These are phyloP conservation scores for Zanthoxylum bungeanum DNA, from an alignment of 345 rosid species.

Conservation along the genomic window DNA sequence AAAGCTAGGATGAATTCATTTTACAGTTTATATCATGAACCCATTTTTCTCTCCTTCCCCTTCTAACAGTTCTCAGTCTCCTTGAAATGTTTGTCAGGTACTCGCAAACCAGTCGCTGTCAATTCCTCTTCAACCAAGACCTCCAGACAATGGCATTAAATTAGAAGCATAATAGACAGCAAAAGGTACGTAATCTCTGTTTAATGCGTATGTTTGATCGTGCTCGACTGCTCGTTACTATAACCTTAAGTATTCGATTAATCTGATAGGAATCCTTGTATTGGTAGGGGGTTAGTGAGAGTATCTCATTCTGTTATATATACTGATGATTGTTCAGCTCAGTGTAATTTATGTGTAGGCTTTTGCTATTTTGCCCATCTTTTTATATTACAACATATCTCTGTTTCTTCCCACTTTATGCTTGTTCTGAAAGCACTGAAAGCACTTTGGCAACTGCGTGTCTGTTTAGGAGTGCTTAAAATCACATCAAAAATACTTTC, in stretches of 20 bases:
- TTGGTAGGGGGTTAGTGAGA: not conserved
- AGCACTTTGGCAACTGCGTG: too few species aligned
- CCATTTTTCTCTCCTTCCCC: not conserved
- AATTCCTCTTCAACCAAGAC: slow-evolving; percentile 34
- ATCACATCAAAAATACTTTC: too few species aligned
- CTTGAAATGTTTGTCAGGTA: slow-evolving; percentile 25
- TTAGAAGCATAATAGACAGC: not conserved
- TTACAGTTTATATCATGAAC: not conserved
- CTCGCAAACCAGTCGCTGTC: slow-evolving; percentile 26
- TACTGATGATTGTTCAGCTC: not conserved
- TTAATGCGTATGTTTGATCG: not conserved
- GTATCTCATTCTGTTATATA: slow-evolving; percentile 1
- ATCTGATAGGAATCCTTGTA: not conserved
- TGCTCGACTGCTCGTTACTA: not conserved
- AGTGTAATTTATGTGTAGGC: not conserved
- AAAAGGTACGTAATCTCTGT: not conserved
- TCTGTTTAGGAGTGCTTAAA: too few species aligned
- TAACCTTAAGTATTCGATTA: not conserved
- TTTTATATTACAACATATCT: too few species aligned
- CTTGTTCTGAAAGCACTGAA: too few species aligned
- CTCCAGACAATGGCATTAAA: slow-evolving; percentile 36
- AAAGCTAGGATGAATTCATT: not conserved
- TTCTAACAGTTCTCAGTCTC: not conserved
- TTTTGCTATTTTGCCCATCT: not conserved
- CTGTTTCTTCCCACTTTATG: too few species aligned